phyloP scores from a whole-genome alignment of 208 protist species.

The Crithidia acanthocephali region DNA sequence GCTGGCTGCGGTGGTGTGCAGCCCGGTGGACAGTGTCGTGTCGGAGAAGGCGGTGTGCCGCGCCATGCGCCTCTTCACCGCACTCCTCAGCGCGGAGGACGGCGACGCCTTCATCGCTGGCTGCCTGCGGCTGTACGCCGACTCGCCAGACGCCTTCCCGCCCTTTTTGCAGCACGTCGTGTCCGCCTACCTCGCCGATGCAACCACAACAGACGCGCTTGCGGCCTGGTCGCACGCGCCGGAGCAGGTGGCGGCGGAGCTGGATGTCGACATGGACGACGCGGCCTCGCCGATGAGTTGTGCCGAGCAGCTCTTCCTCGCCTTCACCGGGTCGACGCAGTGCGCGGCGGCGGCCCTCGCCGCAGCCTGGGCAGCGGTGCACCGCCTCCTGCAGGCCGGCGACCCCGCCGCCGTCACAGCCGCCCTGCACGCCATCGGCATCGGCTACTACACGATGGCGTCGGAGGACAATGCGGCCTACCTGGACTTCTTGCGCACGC shows the following conservation, averaged over 20 bases:
- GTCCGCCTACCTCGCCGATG: constrained; percentile 61
- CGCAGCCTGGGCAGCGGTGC: constrained; percentile 58
- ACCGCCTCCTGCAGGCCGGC: constrained; percentile 51
- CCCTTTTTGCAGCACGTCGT: constrained; percentile 50
- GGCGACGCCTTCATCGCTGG: constrained; percentile 44
- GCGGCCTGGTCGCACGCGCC: constrained; percentile 53
- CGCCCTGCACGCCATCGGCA: constrained; percentile 82
- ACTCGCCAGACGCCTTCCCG: constrained; percentile 10
- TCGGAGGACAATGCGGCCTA: constrained; percentile 40
- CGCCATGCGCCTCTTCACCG: constrained; percentile 51
- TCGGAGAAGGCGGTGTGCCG: constrained; percentile 75
- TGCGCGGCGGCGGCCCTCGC: constrained; percentile 31
- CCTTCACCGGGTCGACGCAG: constrained; percentile 64
- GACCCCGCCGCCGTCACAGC: constrained; percentile 52
- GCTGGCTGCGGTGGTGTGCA: constrained; percentile 35
- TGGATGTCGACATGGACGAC: constrained; percentile 64
- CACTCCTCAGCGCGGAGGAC: constrained; percentile 53
- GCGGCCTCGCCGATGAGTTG: constrained; percentile 46
- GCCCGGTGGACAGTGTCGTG: constrained; percentile 40
- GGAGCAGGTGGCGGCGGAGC: constrained; percentile 51
- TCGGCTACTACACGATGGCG: constrained; percentile 87
- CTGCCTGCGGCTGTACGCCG: constrained; percentile 27
- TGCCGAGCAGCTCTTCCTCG: constrained; percentile 79
- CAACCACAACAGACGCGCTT: constrained; percentile 26
- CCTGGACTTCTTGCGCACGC: constrained; percentile 51